phyloP scores from a whole-genome alignment of 1,284 basidiomycete genomes.

The Ustilago sp. region DNA sequence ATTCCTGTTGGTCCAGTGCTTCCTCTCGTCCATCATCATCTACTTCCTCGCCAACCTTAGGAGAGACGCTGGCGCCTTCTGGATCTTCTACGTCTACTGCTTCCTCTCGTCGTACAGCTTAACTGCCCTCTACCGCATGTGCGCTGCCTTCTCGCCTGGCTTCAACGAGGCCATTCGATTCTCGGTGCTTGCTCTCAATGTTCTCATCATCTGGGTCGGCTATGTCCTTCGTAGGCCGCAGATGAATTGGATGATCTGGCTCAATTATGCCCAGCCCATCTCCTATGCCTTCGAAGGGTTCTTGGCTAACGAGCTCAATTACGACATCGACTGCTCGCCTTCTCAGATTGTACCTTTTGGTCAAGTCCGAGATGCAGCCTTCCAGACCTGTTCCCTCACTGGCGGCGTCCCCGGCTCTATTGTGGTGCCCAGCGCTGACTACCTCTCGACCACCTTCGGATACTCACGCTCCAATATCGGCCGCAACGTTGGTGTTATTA shows the following conservation, averaged over 20 bases:
- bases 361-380: constrained; percentile 16
- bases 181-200: constrained; percentile 52
- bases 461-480: constrained; percentile 74
- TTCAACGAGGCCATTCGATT: constrained; percentile 50
- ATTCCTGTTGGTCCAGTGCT: constrained; percentile 69
- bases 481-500: constrained; percentile 72
- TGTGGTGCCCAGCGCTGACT: constrained; percentile 71
- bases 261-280: constrained; percentile 70
- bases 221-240: constrained; percentile 74
- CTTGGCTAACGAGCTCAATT: constrained; percentile 71
- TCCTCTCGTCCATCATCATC: constrained; percentile 70
- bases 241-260: constrained; percentile 81
- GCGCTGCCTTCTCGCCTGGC: constrained; percentile 70
- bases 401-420: constrained; percentile 70
- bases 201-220: constrained; percentile 54
- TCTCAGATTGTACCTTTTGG: constrained; percentile 37
- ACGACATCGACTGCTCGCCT: constrained; percentile 44
- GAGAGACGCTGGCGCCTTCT: constrained; percentile 64
- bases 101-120: constrained; percentile 53
- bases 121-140: constrained; percentile 53
- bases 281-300: constrained; percentile 83
- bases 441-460: constrained; percentile 74
- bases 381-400: constrained; percentile 70
- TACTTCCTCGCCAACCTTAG: constrained; percentile 62
- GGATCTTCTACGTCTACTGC: constrained; percentile 73